These are phyloP conservation scores for Dendrostoma leiphaemia DNA, from an alignment of 2,329 filamentous ascomycete species.

Conservation along the genomic window DNA sequence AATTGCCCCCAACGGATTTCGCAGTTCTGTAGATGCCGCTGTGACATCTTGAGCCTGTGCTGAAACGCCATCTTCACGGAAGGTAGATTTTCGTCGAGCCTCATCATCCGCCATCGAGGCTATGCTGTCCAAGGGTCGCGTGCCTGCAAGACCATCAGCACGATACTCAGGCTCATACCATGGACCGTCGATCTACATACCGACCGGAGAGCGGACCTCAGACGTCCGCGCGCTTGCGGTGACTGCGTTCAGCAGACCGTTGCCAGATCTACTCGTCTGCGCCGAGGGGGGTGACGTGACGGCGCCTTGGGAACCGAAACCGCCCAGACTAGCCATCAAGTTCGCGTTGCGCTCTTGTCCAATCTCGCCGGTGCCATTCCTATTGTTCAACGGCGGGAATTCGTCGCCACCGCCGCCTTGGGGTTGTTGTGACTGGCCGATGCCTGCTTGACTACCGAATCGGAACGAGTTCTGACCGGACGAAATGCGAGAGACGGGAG, in stretches of 20 bases:
- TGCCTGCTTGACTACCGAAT: constrained; percentile 48
- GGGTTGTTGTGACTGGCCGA: constrained; percentile 42
- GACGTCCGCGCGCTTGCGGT: constrained; percentile 54
- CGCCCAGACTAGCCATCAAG: constrained; percentile 52
- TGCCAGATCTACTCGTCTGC: constrained; percentile 48
- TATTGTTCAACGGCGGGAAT: constrained; percentile 61
- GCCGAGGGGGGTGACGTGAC: constrained; percentile 35
- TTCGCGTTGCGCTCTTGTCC: constrained; percentile 52
- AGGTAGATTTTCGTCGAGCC: constrained; percentile 41
- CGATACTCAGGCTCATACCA: background rate
- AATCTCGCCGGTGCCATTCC: constrained; percentile 56
- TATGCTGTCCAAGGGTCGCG: constrained; percentile 44
- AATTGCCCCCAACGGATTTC: constrained; percentile 45
- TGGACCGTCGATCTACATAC: constrained; percentile 23
- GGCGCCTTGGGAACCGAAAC: constrained; percentile 47
- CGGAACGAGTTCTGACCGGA: constrained; percentile 49
- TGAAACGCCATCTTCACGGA: constrained; percentile 41
- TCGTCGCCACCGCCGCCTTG: constrained; percentile 54
- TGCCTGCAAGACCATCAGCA: constrained; percentile 30
- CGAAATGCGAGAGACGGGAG: constrained; percentile 34
- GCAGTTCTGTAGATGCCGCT: constrained; percentile 32
- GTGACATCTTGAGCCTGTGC: constrained; percentile 34
- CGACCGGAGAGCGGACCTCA: constrained; percentile 49
- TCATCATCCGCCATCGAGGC: constrained; percentile 41
- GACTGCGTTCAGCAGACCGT: constrained; percentile 63